Conservation (phyloP, 768 basidiomycete species). For the Lactifluus echinatus region DNA sequence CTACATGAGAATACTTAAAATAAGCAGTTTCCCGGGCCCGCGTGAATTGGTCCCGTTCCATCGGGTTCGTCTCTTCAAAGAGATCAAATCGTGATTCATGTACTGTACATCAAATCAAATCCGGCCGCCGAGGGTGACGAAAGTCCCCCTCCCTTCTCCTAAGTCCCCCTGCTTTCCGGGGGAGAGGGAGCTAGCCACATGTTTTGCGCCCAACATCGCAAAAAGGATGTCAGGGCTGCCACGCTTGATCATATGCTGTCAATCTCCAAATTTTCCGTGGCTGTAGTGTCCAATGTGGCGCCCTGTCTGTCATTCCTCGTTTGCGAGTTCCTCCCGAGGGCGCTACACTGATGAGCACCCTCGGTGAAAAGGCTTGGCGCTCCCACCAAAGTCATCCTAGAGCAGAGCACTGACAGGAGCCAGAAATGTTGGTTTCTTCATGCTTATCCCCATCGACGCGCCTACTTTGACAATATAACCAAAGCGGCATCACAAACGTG, state of each 20-base stretch:
- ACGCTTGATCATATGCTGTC: not conserved
- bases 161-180: conserved; percentile 15
- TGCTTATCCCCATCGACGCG: too few relatives aligned
- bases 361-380: not conserved
- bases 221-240: not conserved
- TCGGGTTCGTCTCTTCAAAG: not conserved
- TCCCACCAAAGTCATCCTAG: not conserved
- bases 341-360: not conserved
- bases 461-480: not conserved
- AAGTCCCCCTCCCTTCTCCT: conserved; percentile 1
- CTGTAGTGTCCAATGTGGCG: not conserved
- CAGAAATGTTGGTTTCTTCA: too few relatives aligned
- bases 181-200: not conserved
- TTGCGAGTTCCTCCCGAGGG: not conserved
- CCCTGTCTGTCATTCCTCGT: not conserved
- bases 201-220: not conserved
- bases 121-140: conserved; percentile 9
- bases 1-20: conserved; percentile 14
- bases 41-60: conserved; percentile 9
- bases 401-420: too few relatives aligned
- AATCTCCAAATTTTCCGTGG: conserved; percentile 1
- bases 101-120: not conserved
- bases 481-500: not conserved
- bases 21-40: conserved; percentile 16
- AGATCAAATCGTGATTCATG: conserved; percentile 1